Conservation (phyloP, 176 grass and related monocot species). For the Ensete ventricosum region DNA sequence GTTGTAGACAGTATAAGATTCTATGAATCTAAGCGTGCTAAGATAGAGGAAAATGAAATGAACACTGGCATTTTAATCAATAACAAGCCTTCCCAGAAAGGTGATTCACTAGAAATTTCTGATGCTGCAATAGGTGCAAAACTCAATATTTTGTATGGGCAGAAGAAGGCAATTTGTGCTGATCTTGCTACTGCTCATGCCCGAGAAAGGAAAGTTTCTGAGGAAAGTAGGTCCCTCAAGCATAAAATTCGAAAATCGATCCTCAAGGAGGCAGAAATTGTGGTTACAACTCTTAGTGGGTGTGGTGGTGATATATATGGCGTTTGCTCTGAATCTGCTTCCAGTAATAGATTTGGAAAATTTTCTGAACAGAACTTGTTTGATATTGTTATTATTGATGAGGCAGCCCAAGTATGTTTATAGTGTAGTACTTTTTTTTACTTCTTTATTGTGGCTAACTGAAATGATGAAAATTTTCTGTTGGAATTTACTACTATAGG, state of each 20-base stretch:
- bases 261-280: slow-evolving; percentile 86
- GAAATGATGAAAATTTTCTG: slow-evolving; percentile 1
- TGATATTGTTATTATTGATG: slow-evolving; percentile 92
- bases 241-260: slow-evolving; percentile 84
- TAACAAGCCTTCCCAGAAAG: slow-evolving; percentile 18
- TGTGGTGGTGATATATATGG: slow-evolving; percentile 86
- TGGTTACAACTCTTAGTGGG: slow-evolving; percentile 90
- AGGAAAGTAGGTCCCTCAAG: slow-evolving; percentile 71
- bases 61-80: slow-evolving; percentile 26
- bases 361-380: slow-evolving; percentile 84
- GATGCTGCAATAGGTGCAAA: slow-evolving; percentile 66
- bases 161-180: slow-evolving; percentile 71
- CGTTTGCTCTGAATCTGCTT: slow-evolving; percentile 75
- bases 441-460: not conserved
- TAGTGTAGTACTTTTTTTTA: not conserved
- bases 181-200: slow-evolving; percentile 72
- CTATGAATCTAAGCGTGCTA: slow-evolving; percentile 62
- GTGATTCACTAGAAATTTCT: slow-evolving; percentile 50
- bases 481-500: slow-evolving; percentile 39
- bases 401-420: slow-evolving; percentile 53
- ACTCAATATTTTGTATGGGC: slow-evolving; percentile 68
- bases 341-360: slow-evolving; percentile 56
- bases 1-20: slow-evolving; percentile 74
- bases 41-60: slow-evolving; percentile 48
- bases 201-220: slow-evolving; percentile 64